These are phyloP conservation scores for Claviceps arundinis DNA, from an alignment of 2,329 filamentous ascomycete genomes.

Conservation along the genomic window DNA sequence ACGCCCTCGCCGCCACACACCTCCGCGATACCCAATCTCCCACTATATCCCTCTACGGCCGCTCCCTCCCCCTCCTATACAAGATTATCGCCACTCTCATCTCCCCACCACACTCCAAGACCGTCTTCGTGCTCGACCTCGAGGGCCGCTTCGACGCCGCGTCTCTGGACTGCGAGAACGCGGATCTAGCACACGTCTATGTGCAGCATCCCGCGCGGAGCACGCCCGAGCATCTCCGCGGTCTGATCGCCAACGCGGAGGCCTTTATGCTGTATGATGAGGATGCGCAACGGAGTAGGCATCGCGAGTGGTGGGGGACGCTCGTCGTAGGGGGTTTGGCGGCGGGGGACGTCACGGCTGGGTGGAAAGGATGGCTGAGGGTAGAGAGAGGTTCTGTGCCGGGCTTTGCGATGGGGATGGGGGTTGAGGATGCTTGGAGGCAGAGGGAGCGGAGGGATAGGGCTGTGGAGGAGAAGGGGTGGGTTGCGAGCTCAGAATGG, in stretches of 20 bases:
- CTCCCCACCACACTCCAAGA: conserved; percentile 30
- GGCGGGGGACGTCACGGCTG: conserved; percentile 19
- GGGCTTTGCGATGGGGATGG: conserved; percentile 25
- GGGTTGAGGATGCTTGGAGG: conserved; percentile 31
- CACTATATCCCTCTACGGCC: conserved; percentile 37
- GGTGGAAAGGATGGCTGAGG: conserved; percentile 37
- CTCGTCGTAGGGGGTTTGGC: conserved; percentile 33
- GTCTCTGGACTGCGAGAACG: conserved; percentile 23
- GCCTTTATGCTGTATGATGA: conserved; percentile 37
- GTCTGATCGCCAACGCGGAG: conserved; percentile 27
- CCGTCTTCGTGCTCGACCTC: conserved; percentile 41
- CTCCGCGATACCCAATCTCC: conserved; percentile 33
- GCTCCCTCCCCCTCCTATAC: conserved; percentile 42
- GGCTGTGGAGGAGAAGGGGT: conserved; percentile 29
- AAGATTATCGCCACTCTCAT: conserved; percentile 38
- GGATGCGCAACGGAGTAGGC: conserved; percentile 25
- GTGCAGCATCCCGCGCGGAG: conserved; percentile 28
- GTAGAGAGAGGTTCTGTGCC: conserved; percentile 30
- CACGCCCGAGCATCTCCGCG: conserved; percentile 16
- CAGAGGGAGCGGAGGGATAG: conserved; percentile 25
- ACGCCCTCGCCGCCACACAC: conserved; percentile 32
- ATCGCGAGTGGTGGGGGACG: conserved; percentile 45
- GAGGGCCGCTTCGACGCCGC: conserved; percentile 42
- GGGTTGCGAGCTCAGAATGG: conserved; percentile 35
- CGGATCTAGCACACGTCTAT: conserved; percentile 37